Conservation (phyloP, 2,329 filamentous ascomycete genomes). For the Macrophomina tecta region DNA sequence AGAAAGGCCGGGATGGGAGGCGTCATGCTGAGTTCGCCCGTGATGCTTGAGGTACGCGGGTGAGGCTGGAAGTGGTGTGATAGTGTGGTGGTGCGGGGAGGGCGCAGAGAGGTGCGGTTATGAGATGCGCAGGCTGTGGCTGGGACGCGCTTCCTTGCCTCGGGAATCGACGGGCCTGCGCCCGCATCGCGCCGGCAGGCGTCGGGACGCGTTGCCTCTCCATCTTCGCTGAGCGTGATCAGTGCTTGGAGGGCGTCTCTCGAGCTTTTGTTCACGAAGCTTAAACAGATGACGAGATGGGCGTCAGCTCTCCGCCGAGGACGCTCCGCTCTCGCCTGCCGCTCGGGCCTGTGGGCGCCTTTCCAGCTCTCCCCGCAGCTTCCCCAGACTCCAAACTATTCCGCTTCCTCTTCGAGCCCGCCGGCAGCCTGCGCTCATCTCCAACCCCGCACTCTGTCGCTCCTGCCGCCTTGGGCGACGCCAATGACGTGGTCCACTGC, state of each 20-base stretch:
- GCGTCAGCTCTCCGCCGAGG: not conserved
- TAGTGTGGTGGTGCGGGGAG: not conserved
- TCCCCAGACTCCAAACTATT: not conserved
- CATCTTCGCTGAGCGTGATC: too few relatives aligned
- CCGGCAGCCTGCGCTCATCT: not conserved
- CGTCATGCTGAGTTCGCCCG: slow-evolving; percentile 2
- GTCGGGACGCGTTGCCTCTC: not conserved
- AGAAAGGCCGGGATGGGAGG: slow-evolving; percentile 16
- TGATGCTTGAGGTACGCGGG: too few relatives aligned
- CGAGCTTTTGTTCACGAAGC: not conserved
- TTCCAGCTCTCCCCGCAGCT: not conserved
- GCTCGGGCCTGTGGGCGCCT: not conserved
- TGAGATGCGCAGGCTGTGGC: not conserved
- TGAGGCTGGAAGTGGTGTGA: not conserved
- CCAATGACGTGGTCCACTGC: not conserved
- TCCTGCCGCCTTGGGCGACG: not conserved
- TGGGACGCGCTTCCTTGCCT: not conserved
- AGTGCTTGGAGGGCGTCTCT: not conserved
- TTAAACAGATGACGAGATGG: not conserved
- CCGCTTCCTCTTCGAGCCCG: not conserved
- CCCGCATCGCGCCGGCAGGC: slow-evolving; percentile 9
- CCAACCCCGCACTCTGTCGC: slow-evolving; percentile 10
- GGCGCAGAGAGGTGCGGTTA: not conserved
- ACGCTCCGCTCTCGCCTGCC: not conserved
- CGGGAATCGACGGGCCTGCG: not conserved